phyloP scores from a whole-genome alignment of 2,329 filamentous ascomycete genomes.

The Diaporthe sp. region DNA sequence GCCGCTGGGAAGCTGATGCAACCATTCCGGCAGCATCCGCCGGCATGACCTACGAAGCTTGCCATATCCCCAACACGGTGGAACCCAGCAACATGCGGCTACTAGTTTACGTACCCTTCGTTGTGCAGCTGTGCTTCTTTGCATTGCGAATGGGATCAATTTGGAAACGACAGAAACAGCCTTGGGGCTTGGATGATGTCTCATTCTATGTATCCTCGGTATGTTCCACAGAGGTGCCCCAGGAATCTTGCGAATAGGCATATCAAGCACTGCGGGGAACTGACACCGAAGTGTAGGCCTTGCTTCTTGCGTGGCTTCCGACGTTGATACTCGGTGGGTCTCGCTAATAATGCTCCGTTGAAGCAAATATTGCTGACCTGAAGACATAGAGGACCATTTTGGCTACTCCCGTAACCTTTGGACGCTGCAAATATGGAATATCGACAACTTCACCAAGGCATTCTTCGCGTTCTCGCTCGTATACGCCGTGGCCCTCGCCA shows the following conservation, averaged over 20 bases:
- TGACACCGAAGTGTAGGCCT: not conserved
- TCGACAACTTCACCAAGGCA: slow-evolving; percentile 21
- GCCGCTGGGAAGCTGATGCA: not conserved
- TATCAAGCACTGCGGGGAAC: not conserved
- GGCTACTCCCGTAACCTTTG: slow-evolving; percentile 16
- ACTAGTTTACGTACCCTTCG: not conserved
- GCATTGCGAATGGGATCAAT: not conserved
- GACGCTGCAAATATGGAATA: slow-evolving; percentile 15
- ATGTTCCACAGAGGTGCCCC: not conserved
- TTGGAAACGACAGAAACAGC: slow-evolving; percentile 14
- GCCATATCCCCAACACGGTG: slow-evolving; percentile 9
- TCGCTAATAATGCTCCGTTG: too few relatives aligned
- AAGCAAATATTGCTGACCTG: not conserved
- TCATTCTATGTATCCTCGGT: slow-evolving; percentile 8
- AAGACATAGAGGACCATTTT: slow-evolving; percentile 2
- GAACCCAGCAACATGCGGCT: slow-evolving; percentile 6
- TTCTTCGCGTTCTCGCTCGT: slow-evolving; percentile 2
- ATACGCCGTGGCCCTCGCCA: not conserved
- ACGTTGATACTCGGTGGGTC: slow-evolving; percentile 2
- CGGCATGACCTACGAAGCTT: not conserved
- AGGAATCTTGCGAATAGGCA: not conserved
- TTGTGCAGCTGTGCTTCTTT: slow-evolving; percentile 4
- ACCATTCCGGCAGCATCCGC: slow-evolving; percentile 6
- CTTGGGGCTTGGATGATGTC: slow-evolving; percentile 3
- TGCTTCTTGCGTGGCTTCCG: slow-evolving; percentile 3